phyloP scores from a whole-genome alignment of 208 protist species.

The Trypanosoma avium region DNA sequence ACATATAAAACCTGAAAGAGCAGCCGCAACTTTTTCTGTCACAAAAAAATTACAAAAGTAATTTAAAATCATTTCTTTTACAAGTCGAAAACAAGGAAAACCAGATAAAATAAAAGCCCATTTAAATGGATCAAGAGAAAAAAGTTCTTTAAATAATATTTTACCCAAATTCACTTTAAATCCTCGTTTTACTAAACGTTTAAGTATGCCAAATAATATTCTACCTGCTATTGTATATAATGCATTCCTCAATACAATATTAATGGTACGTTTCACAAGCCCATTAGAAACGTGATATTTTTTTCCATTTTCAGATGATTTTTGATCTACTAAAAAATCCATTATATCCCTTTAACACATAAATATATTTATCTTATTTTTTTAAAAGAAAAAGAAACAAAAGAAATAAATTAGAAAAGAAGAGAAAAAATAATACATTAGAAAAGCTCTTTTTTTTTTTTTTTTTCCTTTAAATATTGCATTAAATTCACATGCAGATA shows the following conservation, averaged over 20 bases:
- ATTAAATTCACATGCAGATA: background rate
- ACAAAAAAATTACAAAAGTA: conserved; percentile 27
- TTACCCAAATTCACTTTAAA: conserved; percentile 32
- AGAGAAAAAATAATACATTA: conserved; percentile 21
- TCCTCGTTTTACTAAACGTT: conserved; percentile 54
- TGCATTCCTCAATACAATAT: conserved; percentile 62
- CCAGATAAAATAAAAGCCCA: conserved; percentile 73
- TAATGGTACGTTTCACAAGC: conserved; percentile 1
- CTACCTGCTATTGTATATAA: conserved; percentile 56
- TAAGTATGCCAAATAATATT: conserved; percentile 67
- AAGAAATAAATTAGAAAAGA: conserved; percentile 20
- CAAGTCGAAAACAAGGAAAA: conserved; percentile 70
- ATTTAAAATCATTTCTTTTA: conserved; percentile 41
- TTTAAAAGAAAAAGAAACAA: conserved; percentile 13
- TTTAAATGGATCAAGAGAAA: conserved; percentile 78
- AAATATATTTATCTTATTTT: background rate
- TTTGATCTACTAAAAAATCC: background rate
- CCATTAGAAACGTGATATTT: background rate
- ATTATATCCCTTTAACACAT: background rate
- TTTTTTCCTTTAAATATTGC: background rate
- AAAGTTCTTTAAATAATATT: conserved; percentile 48
- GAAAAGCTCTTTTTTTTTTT: background rate
- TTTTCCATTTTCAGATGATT: background rate
- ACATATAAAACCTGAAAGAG: conserved; percentile 64
- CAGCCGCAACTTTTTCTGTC: conserved; percentile 41